Evolutionary conservation across 768 basidiomycete species (phyloP).

Genomic region (Chalciporus piperatus): DNA sequence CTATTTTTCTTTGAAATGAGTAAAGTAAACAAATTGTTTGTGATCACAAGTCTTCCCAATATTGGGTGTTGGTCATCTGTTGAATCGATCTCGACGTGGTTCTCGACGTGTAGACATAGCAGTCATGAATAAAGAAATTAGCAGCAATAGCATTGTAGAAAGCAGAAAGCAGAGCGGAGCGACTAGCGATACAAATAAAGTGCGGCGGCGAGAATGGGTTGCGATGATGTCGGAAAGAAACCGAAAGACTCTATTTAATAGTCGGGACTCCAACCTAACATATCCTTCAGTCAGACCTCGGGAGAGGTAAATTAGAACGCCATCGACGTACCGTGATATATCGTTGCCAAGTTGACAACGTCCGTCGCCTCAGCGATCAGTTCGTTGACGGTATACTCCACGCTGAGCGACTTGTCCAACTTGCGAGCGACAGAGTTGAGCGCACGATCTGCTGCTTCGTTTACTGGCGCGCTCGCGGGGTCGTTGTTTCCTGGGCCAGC

Average conservation of each 20-base stretch:
- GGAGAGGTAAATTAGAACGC: neutral
- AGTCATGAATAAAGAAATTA: no score
- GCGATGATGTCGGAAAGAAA: neutral
- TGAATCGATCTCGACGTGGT: slow-evolving; percentile 13
- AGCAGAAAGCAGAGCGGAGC: neutral
- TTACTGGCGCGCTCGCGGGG: slow-evolving; percentile 62
- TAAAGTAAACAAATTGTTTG: slow-evolving; percentile 7
- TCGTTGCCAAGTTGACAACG: slow-evolving; percentile 66
- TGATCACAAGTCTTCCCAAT: neutral
- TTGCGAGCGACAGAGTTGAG: slow-evolving; percentile 77
- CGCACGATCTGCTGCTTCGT: slow-evolving; percentile 90
- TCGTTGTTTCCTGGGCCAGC: slow-evolving; percentile 56
- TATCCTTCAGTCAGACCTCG: slow-evolving; percentile 2
- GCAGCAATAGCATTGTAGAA: no score
- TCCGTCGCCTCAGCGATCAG: slow-evolving; percentile 89
- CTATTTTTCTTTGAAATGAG: slow-evolving; percentile 19
- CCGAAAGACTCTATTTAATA: slow-evolving; percentile 17
- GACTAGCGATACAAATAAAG: neutral
- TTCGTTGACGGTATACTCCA: slow-evolving; percentile 92
- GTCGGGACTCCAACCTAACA: slow-evolving; percentile 44
- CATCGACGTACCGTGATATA: slow-evolving; percentile 63
- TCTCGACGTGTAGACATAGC: slow-evolving; percentile 6
- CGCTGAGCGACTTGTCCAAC: slow-evolving; percentile 79
- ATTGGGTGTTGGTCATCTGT: slow-evolving; percentile 2
- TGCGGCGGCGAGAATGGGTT: neutral